Evolutionary conservation across 345 rosid species (phyloP).

Genomic region (Eucalyptus cladocalyx): DNA sequence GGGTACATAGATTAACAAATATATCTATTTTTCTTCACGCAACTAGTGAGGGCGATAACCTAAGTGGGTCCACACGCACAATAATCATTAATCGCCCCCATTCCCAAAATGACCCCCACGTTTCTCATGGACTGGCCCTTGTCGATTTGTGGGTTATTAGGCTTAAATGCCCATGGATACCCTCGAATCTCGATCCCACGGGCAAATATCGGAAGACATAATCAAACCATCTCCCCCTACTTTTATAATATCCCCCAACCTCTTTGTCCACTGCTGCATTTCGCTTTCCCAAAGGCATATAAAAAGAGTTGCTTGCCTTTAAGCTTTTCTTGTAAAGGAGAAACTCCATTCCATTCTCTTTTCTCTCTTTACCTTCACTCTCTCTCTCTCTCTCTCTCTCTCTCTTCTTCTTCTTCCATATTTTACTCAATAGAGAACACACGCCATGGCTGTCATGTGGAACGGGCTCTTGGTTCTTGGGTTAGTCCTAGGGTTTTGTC

Average conservation of each 20-base stretch:
- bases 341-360: not conserved
- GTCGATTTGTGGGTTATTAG: not conserved
- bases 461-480: not conserved
- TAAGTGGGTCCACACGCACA: not conserved
- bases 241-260: not conserved
- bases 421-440: not conserved
- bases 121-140: not conserved
- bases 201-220: not conserved
- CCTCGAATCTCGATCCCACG: not conserved
- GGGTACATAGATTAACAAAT: not conserved
- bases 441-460: not conserved
- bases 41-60: not conserved
- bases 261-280: not conserved
- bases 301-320: not conserved
- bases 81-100: not conserved
- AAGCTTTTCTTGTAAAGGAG: not conserved
- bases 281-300: not conserved
- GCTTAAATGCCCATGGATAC: not conserved
- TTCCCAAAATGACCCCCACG: not conserved
- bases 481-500: not conserved
- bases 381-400: not conserved
- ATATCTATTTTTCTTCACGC: not conserved
- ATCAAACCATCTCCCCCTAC: not conserved
- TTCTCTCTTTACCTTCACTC: not conserved
- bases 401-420: not conserved